A percentile compares a stretch with the other conserved stretches of the same genome.
Evolutionary conservation across 1,139 yeast genomes (phyloP).

Genomic region (Kodamaea derodonti): DNA sequence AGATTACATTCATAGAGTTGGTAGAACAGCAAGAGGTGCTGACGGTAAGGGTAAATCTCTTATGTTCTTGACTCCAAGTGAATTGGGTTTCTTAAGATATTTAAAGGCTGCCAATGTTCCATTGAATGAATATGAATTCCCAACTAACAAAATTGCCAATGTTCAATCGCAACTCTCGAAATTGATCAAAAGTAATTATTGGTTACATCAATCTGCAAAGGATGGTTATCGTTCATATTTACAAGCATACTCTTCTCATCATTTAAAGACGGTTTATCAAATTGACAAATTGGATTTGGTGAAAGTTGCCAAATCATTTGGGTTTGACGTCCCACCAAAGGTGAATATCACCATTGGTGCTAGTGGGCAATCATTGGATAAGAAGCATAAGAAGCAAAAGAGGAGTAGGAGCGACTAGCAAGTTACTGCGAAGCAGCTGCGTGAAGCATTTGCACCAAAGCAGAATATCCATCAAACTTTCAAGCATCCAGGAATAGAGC

Average conservation of each 20-base stretch:
- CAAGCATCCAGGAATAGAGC: too few species aligned
- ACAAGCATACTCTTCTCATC: constrained; percentile 97
- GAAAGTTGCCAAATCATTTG: constrained; percentile 93
- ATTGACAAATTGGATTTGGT: constrained; percentile 91
- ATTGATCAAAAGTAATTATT: constrained; percentile 85
- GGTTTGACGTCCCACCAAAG: constrained; percentile 94
- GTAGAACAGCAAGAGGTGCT: constrained; percentile 54
- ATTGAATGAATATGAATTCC: constrained; percentile 94
- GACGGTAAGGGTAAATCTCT: constrained; percentile 87
- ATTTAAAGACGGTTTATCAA: constrained; percentile 91
- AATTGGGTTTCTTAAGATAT: constrained; percentile 89
- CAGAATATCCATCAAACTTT: too few species aligned
- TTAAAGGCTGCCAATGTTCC: constrained; percentile 97
- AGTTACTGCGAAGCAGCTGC: too few species aligned
- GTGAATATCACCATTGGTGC: constrained; percentile 95
- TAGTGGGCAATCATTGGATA: constrained; percentile 64
- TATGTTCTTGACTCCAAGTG: constrained; percentile 92
- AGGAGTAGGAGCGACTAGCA: constrained; percentile 19
- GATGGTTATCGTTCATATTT: constrained; percentile 95
- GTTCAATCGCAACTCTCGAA: constrained; percentile 92
- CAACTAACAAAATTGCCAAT: constrained; percentile 87
- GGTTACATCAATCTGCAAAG: constrained; percentile 92
- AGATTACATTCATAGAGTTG: constrained; percentile 30
- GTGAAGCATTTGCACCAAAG: too few species aligned
- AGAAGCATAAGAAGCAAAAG: constrained; percentile 48